Evolutionary conservation across 495 filamentous ascomycete genomes (phyloP).

Genomic region (Aspergillus avenaceus): DNA sequence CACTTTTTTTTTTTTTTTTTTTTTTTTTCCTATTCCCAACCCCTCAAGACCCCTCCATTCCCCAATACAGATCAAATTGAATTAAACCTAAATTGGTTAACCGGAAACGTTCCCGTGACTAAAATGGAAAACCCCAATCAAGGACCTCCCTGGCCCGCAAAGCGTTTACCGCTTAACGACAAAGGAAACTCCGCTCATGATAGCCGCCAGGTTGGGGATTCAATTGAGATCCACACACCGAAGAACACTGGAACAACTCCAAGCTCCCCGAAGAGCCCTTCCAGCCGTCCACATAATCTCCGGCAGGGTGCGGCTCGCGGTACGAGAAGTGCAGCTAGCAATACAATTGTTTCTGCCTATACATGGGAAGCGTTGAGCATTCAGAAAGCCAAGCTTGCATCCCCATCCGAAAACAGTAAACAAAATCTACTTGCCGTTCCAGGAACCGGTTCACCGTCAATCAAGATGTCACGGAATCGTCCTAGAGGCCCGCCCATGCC

Average conservation of each 20-base stretch:
- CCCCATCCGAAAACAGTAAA: not conserved
- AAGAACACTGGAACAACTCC: not conserved
- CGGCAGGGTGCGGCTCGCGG: conserved; percentile 22
- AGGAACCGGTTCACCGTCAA: not conserved
- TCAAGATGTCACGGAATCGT: conserved; percentile 43
- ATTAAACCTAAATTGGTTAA: conserved; percentile 8
- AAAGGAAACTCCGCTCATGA: conserved; percentile 4
- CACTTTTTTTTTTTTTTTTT: too few species aligned
- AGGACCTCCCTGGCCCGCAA: conserved; percentile 6
- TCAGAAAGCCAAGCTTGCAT: conserved; percentile 13
- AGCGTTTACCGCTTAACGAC: conserved; percentile 12
- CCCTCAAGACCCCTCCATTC: conserved; percentile 7
- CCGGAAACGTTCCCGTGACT: conserved; percentile 14
- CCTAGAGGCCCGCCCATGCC: conserved; percentile 35
- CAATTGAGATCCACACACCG: not conserved
- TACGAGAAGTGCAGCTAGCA: conserved; percentile 16
- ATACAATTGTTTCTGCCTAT: conserved; percentile 17
- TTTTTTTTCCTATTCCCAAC: not conserved
- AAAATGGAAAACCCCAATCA: conserved; percentile 18
- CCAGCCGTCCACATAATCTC: conserved; percentile 12
- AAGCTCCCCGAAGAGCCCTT: conserved; percentile 2
- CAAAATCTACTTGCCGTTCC: conserved; percentile 5
- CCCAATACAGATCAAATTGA: not conserved
- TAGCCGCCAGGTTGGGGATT: conserved; percentile 6
- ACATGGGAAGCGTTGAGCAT: conserved; percentile 20